Evolutionary conservation across 208 protist genomes (phyloP).

Genomic region (Crithidia mellificae): DNA sequence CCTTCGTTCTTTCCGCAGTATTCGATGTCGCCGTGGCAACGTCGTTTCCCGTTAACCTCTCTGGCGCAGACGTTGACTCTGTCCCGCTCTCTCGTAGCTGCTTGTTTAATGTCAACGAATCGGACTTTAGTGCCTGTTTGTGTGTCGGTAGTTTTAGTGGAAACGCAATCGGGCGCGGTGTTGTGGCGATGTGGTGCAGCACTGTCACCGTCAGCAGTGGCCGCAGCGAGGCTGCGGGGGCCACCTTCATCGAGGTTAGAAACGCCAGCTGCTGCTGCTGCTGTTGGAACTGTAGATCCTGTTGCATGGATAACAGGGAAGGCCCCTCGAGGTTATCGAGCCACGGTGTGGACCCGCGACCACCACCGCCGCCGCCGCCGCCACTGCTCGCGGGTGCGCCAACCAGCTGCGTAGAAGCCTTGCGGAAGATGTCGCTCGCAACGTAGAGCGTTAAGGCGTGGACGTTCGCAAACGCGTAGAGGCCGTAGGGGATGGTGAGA

Average conservation of each 20-base stretch:
- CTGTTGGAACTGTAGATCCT: not conserved
- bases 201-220: constrained; percentile 66
- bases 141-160: not conserved
- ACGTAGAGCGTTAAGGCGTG: constrained; percentile 74
- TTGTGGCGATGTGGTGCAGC: constrained; percentile 57
- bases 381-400: not conserved
- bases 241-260: constrained; percentile 25
- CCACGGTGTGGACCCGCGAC: not conserved
- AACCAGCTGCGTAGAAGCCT: constrained; percentile 42
- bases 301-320: too few relatives aligned
- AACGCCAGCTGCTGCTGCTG: not conserved
- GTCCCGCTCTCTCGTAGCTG: too few relatives aligned
- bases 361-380: not conserved
- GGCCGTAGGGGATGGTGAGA: constrained; percentile 55
- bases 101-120: too few relatives aligned
- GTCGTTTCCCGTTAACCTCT: too few relatives aligned
- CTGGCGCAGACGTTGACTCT: too few relatives aligned
- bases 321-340: not conserved
- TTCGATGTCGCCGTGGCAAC: too few relatives aligned
- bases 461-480: constrained; percentile 47
- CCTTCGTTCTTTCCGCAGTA: too few relatives aligned
- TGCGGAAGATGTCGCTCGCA: constrained; percentile 62
- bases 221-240: constrained; percentile 30
- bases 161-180: constrained; percentile 19
- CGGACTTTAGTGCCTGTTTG: not conserved